Conservation (phyloP, 192 early-diverging fungal species). For the Backusella mclennaniae region DNA sequence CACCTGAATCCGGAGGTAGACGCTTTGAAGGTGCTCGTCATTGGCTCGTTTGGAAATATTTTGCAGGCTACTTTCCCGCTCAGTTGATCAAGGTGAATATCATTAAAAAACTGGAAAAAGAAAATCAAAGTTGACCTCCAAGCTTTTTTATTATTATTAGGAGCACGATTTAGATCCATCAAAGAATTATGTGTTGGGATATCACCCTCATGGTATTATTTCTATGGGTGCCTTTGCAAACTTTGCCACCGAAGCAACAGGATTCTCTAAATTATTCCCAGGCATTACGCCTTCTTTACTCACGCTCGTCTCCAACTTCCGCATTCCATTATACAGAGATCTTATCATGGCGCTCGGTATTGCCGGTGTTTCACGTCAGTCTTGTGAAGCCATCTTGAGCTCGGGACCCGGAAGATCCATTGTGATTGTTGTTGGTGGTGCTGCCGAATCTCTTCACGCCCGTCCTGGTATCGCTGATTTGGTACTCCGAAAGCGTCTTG, state of each 20-base stretch:
- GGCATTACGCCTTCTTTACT: constrained; percentile 78
- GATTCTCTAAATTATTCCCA: constrained; percentile 72
- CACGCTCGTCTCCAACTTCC: constrained; percentile 83
- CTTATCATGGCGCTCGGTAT: constrained; percentile 76
- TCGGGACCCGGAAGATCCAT: constrained; percentile 66
- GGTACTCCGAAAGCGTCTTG: constrained; percentile 75
- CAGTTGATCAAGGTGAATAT: constrained; percentile 61
- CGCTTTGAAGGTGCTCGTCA: constrained; percentile 47
- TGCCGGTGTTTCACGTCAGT: constrained; percentile 70
- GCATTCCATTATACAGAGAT: constrained; percentile 85
- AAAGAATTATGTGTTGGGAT: constrained; percentile 88
- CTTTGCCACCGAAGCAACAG: constrained; percentile 79
- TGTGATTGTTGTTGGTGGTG: constrained; percentile 92
- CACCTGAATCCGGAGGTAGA: constrained; percentile 80
- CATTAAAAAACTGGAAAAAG: not conserved
- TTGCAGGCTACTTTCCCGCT: constrained; percentile 80
- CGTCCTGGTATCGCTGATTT: constrained; percentile 63
- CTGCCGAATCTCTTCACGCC: constrained; percentile 77
- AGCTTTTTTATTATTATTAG: constrained; percentile 22
- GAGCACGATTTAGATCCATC: constrained; percentile 80
- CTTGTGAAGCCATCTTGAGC: constrained; percentile 74
- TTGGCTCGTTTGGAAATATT: constrained; percentile 70
- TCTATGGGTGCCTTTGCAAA: constrained; percentile 78
- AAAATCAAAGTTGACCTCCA: not conserved
- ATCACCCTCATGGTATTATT: constrained; percentile 93